These are phyloP conservation scores for Chaetomium fimeti DNA, from an alignment of 495 filamentous ascomycete genomes.

Conservation along the genomic window DNA sequence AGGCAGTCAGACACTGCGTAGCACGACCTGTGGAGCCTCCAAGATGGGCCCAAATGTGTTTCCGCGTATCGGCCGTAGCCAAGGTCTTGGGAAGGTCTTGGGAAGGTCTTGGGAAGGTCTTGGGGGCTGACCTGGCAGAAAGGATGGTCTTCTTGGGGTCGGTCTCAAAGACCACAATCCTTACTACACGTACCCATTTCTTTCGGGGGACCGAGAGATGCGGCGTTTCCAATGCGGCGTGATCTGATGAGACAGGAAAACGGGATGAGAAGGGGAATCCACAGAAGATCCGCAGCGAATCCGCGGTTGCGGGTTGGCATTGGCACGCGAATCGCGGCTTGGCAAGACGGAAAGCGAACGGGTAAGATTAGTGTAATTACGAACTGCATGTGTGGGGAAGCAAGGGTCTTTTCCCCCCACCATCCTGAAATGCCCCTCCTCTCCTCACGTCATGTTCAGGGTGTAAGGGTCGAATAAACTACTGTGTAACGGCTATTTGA, in stretches of 20 bases:
- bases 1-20: background rate
- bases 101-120: too few relatives aligned
- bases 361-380: background rate
- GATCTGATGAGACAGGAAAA: background rate
- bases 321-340: constrained; percentile 8
- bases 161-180: too few relatives aligned
- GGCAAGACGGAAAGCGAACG: constrained; percentile 6
- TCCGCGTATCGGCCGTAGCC: background rate
- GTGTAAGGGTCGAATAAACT: background rate
- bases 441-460: background rate
- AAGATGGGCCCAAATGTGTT: background rate
- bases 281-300: background rate
- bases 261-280: constrained; percentile 2
- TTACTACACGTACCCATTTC: background rate
- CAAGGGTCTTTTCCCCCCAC: background rate
- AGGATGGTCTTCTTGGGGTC: too few relatives aligned
- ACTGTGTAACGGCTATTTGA: too few relatives aligned
- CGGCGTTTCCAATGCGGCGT: background rate
- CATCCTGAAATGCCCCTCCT: too few relatives aligned
- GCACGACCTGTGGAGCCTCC: background rate
- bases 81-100: background rate
- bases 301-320: background rate
- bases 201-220: background rate
- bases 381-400: background rate
- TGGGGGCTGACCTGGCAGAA: too few relatives aligned